A percentile compares a stretch with the other conserved stretches of the same genome.
phyloP scores from a whole-genome alignment of 192 early-diverging fungal genomes.

The Allomyces javanicus region DNA sequence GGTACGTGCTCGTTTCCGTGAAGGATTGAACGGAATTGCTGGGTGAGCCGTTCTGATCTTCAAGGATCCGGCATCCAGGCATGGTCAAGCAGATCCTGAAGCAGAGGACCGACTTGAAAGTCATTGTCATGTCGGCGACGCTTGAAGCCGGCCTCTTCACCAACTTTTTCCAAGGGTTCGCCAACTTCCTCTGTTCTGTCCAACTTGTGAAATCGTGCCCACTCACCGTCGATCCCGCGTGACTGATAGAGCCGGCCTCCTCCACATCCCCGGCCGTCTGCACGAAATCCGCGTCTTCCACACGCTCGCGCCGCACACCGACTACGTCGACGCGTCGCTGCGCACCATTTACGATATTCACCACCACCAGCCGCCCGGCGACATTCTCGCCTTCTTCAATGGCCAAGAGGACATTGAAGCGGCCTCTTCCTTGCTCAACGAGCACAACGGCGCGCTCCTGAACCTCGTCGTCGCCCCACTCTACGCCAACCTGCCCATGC shows the following conservation, averaged over 20 bases:
- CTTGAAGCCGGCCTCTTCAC: conserved; percentile 84
- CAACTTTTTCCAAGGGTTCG: conserved; percentile 64
- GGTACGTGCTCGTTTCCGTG: conserved; percentile 15
- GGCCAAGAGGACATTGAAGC: conserved; percentile 90
- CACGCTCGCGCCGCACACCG: conserved; percentile 56
- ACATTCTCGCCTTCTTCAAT: conserved; percentile 84
- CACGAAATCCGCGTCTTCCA: conserved; percentile 72
- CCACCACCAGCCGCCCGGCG: conserved; percentile 60
- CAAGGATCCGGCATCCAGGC: too few relatives aligned
- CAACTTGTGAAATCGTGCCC: not conserved
- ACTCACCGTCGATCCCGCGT: conserved; percentile 1
- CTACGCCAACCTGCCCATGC: conserved; percentile 76
- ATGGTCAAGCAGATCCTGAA: conserved; percentile 78
- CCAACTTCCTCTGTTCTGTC: not conserved
- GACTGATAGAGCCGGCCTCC: conserved; percentile 38
- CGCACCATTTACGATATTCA: conserved; percentile 79
- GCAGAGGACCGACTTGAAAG: conserved; percentile 42
- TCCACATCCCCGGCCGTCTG: conserved; percentile 77
- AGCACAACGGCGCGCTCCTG: conserved; percentile 41
- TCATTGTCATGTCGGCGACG: conserved; percentile 92
- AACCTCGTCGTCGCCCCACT: conserved; percentile 64
- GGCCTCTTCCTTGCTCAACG: conserved; percentile 59
- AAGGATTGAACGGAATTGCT: not conserved
- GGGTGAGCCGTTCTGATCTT: not conserved
- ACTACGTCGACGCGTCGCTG: conserved; percentile 79